A percentile compares a stretch with the other conserved stretches of the same genome.
These are phyloP conservation scores for Fraxinus greggii DNA, from an alignment of 305 asterid genomes.

Conservation along the genomic window DNA sequence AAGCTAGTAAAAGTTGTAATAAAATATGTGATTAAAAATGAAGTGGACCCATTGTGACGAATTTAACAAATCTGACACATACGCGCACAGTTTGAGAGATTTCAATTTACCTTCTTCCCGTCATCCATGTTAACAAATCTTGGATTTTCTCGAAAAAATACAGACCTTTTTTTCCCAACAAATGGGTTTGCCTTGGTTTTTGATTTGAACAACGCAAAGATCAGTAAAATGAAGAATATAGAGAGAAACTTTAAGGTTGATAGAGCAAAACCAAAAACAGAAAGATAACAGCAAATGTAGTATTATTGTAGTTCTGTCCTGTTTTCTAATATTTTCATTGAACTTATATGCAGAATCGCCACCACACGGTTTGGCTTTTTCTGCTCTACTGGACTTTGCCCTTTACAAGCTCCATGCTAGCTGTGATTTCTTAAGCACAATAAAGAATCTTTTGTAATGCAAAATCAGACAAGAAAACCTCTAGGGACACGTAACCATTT, in stretches of 20 bases:
- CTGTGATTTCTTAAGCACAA: background rate
- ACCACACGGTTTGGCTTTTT: background rate
- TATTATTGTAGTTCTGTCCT: background rate
- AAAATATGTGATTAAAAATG: background rate
- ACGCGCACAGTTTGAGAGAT: background rate
- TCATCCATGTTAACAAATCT: background rate
- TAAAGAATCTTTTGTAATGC: background rate
- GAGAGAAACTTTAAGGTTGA: background rate
- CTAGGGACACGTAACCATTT: background rate
- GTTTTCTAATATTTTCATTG: background rate
- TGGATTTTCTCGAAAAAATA: background rate
- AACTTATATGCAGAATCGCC: background rate
- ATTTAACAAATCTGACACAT: too few species aligned
- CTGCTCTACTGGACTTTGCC: background rate
- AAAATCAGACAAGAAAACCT: background rate
- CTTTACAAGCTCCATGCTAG: background rate
- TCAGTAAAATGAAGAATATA: background rate
- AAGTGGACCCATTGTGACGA: background rate
- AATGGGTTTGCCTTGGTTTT: background rate
- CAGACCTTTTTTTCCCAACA: background rate
- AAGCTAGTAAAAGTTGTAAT: too few species aligned
- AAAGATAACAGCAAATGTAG: background rate
- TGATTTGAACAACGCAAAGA: background rate
- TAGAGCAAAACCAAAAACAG: background rate
- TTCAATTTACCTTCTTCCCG: background rate